Conservation (phyloP, 2,329 filamentous ascomycete genomes). For the Byssochlamys sp. region DNA sequence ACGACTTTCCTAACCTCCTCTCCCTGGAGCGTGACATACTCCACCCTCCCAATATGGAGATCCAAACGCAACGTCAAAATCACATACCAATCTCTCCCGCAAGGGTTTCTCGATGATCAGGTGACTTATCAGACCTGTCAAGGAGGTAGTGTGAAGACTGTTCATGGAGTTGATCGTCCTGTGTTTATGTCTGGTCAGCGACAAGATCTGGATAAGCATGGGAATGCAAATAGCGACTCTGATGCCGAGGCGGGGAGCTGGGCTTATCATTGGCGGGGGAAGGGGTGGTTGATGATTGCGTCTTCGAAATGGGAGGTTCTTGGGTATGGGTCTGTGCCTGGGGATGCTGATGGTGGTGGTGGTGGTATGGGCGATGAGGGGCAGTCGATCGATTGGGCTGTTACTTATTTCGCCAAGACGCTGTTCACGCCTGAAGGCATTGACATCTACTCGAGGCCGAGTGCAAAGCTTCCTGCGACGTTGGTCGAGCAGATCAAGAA, state of each 20-base stretch:
- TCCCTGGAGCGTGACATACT: constrained; percentile 9
- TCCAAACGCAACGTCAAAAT: constrained; percentile 67
- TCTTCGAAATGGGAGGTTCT: constrained; percentile 72
- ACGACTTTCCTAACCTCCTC: constrained; percentile 5
- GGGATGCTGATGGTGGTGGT: constrained; percentile 23
- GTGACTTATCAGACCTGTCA: neutral
- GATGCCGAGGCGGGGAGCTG: constrained; percentile 14
- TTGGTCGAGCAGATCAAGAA: constrained; percentile 49
- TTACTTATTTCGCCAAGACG: constrained; percentile 77
- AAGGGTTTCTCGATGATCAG: neutral
- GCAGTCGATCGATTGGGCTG: constrained; percentile 53
- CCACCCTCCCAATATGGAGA: constrained; percentile 8
- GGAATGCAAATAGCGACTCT: neutral
- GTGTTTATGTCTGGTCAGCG: neutral
- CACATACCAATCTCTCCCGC: constrained; percentile 53
- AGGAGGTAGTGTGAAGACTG: neutral
- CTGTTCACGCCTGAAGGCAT: constrained; percentile 73
- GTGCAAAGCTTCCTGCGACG: constrained; percentile 49
- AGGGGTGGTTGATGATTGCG: constrained; percentile 62
- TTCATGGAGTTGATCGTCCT: neutral
- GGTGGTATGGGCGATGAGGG: constrained; percentile 9
- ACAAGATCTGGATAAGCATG: neutral
- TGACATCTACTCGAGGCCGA: constrained; percentile 63
- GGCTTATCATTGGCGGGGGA: constrained; percentile 68
- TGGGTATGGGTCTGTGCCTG: constrained; percentile 55